A percentile compares a stretch with the other conserved stretches of the same genome.
phyloP scores from a whole-genome alignment of 768 basidiomycete species.

The Rhizopogon roseolus region DNA sequence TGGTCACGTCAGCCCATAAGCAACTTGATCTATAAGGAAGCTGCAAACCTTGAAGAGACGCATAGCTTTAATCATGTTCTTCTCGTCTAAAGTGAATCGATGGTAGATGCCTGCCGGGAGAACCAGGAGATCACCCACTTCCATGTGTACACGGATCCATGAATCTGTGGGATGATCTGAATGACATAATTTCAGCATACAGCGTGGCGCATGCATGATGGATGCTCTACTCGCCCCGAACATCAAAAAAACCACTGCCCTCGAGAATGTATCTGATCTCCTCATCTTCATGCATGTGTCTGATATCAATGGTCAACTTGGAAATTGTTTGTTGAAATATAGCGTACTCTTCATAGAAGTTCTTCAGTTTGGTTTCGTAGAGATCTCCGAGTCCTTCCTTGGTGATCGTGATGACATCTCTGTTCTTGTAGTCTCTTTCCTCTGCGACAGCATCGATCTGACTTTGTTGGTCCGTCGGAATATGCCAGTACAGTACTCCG shows the following conservation, averaged over 20 bases:
- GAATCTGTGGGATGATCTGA: no score
- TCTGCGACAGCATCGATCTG: conserved; percentile 56
- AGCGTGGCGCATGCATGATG: no score
- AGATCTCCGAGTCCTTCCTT: conserved; percentile 75
- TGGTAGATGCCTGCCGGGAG: no score
- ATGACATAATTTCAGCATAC: no score
- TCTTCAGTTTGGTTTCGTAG: conserved; percentile 80
- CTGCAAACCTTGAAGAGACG: conserved; percentile 75
- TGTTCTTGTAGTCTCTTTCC: conserved; percentile 76
- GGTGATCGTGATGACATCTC: conserved; percentile 75
- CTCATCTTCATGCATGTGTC: conserved; percentile 95
- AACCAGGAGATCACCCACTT: no score
- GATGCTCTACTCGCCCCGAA: no score
- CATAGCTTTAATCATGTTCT: conserved; percentile 69
- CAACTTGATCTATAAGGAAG: neutral
- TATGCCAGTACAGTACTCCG: no score
- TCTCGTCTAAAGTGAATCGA: conserved; percentile 85
- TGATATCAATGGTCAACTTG: conserved; percentile 18
- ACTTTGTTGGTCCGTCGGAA: conserved; percentile 53
- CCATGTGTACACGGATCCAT: no score
- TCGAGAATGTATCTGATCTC: conserved; percentile 87
- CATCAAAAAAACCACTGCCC: no score
- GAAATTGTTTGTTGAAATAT: neutral
- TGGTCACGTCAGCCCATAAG: neutral
- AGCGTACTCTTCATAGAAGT: conserved; percentile 77